Conservation (phyloP, 306 rosid species). For the Rosa persica region DNA sequence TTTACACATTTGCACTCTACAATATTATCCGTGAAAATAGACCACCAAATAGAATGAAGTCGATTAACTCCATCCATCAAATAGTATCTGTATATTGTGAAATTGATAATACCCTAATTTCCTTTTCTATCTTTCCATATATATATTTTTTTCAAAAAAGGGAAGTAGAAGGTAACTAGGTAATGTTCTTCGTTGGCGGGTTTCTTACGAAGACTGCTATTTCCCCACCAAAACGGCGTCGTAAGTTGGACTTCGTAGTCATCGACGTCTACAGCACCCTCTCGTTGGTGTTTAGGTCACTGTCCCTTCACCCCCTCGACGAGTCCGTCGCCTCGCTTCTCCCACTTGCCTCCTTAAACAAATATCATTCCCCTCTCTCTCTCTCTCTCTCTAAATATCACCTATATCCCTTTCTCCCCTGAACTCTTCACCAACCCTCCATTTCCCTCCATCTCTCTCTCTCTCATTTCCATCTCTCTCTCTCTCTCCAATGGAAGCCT, state of each 20-base stretch:
- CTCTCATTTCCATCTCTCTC: neutral
- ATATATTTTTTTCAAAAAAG: no score
- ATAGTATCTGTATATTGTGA: no score
- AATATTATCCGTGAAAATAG: no score
- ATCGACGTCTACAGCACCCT: slow-evolving; percentile 4
- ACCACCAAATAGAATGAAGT: no score
- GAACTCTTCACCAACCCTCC: slow-evolving; percentile 7
- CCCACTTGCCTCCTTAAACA: neutral
- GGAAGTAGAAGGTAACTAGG: no score
- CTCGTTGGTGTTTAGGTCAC: slow-evolving; percentile 14
- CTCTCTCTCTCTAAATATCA: neutral
- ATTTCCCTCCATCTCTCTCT: neutral
- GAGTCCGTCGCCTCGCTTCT: slow-evolving; percentile 54
- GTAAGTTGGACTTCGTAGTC: neutral
- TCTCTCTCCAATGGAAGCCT: slow-evolving; percentile 51
- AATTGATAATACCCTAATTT: no score
- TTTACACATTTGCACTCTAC: no score
- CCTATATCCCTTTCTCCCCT: neutral
- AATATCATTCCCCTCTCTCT: neutral
- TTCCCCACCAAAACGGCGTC: neutral
- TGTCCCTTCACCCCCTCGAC: slow-evolving; percentile 77
- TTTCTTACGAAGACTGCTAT: no score
- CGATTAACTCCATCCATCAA: no score
- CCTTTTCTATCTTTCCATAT: no score
- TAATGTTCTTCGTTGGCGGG: no score